Conservation (phyloP, 495 filamentous ascomycete species). For the Tetracladium setigerum region DNA sequence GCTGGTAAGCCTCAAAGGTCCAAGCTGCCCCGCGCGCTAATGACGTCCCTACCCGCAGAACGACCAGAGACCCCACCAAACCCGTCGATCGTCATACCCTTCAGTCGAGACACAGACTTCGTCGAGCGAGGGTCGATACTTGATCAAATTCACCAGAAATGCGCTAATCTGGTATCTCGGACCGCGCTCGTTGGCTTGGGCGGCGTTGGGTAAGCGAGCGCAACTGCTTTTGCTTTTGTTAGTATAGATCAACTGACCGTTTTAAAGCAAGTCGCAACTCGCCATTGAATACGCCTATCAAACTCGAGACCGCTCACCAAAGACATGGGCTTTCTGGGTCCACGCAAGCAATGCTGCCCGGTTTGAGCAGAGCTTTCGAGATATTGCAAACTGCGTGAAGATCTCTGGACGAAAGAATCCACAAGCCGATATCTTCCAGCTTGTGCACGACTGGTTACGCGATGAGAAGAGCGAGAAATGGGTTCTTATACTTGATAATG, state of each 20-base stretch:
- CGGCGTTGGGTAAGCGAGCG: constrained; percentile 18
- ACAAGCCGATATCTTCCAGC: constrained; percentile 31
- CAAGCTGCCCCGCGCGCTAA: constrained; percentile 19
- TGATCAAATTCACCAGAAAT: constrained; percentile 24
- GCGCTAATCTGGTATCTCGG: constrained; percentile 16
- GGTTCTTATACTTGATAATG: constrained; percentile 40
- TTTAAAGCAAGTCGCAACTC: constrained; percentile 22
- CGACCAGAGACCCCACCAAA: constrained; percentile 21
- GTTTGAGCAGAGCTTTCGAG: constrained; percentile 32
- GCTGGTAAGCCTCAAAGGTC: constrained; percentile 21
- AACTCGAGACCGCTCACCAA: constrained; percentile 26
- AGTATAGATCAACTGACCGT: constrained; percentile 10
- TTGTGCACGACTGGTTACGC: constrained; percentile 31
- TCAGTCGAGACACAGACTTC: constrained; percentile 29
- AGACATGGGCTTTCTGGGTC: constrained; percentile 45
- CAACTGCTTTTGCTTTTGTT: too few species aligned
- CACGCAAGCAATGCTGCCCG: constrained; percentile 31
- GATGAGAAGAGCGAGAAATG: constrained; percentile 26
- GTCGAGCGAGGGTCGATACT: constrained; percentile 24
- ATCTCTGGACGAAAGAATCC: constrained; percentile 29
- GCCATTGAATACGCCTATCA: constrained; percentile 28
- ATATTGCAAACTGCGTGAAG: constrained; percentile 31
- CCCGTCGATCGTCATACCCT: constrained; percentile 23
- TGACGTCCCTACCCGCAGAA: constrained; percentile 11
- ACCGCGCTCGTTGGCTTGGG: constrained; percentile 23